phyloP scores from a whole-genome alignment of 106 monocot genomes.

The Vanilla planifolia region DNA sequence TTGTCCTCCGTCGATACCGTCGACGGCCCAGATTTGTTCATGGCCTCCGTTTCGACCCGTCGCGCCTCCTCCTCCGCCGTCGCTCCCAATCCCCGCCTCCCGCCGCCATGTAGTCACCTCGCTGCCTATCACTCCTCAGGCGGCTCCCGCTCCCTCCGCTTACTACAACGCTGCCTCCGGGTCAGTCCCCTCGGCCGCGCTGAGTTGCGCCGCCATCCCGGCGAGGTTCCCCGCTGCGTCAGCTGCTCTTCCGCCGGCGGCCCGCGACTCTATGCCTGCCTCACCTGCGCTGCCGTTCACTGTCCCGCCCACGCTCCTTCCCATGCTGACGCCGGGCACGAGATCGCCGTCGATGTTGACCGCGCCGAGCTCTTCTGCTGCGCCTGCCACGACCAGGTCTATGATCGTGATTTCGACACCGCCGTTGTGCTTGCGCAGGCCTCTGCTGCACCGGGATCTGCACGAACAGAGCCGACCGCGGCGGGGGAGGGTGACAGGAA shows the following conservation, averaged over 20 bases:
- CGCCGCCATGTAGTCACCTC: constrained; percentile 60
- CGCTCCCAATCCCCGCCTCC: too few species aligned
- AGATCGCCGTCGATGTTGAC: constrained; percentile 48
- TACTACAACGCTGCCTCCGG: constrained; percentile 16
- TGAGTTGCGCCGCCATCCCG: constrained; percentile 2
- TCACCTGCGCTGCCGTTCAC: constrained; percentile 32
- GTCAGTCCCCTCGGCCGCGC: constrained; percentile 13
- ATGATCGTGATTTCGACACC: constrained; percentile 47
- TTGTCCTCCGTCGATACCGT: too few species aligned
- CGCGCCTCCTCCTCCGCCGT: too few species aligned
- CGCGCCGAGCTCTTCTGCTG: constrained; percentile 65
- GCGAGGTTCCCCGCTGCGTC: constrained; percentile 19
- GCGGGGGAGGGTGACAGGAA: constrained; percentile 1
- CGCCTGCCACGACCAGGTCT: constrained; percentile 54
- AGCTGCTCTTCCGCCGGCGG: constrained; percentile 7
- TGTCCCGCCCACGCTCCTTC: constrained; percentile 32
- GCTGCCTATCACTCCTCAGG: constrained; percentile 22
- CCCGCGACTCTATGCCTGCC: constrained; percentile 34
- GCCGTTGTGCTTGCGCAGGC: constrained; percentile 21
- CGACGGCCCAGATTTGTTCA: too few species aligned
- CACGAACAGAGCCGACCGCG: constrained; percentile 8
- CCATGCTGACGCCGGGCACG: constrained; percentile 36
- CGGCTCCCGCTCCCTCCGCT: constrained; percentile 36
- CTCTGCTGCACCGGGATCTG: not conserved
- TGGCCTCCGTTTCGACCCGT: too few species aligned